Evolutionary conservation across 192 early-diverging fungal genomes (phyloP), one percentile per base, ranked within the genome.

Genomic region (Pilaira anomala): DNA sequence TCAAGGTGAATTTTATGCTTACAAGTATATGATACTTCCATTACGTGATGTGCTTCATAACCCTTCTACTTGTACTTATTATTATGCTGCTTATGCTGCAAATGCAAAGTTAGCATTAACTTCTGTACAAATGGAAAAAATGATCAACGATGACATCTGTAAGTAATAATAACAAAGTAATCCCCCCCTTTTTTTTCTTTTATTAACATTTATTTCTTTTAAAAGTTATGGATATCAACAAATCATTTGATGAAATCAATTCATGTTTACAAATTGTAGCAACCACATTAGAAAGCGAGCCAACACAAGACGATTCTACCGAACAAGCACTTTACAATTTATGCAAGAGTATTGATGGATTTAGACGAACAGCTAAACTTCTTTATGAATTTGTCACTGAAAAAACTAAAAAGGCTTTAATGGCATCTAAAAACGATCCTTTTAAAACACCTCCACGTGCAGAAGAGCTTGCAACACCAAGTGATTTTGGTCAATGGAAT

Each of bases 91-190:
- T 19, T 60, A 65, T 53, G 56, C 57, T 14, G 46, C 63, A 3
- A 49, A 58, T 50, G 63, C 62, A 36, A 62, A 63, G 19, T 41
- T 71, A 30, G 42, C 57, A 24, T 49, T 71, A 3, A 44, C 54
- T 5, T 25, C 62, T 14, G 49, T 61, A 29, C 66, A 68, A 26
- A 60, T 68, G 18, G 59, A 68, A 25, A 68, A 61, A 12, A 61
- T 68, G 28, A 45, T 61, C 6, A 26, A 25, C 11, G 40, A 60
- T n/a, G 25, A 68, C 18, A 60, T 39, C 21, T 61, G 66, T 68
- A 68, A 28, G 65, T 41, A 50, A 1, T 19, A 26, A 42, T 63
- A n/a, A 7, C 24, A 14, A 1, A 46, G 2, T 18, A 14, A n/a
- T 33, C 16, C 5, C 13, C n/a, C 0, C 21, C 2, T 30, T 21